A percentile compares a stretch with the other conserved stretches of the same genome.
Evolutionary conservation across 495 filamentous ascomycete species (phyloP).

Genomic region (Evernia prunastri): DNA sequence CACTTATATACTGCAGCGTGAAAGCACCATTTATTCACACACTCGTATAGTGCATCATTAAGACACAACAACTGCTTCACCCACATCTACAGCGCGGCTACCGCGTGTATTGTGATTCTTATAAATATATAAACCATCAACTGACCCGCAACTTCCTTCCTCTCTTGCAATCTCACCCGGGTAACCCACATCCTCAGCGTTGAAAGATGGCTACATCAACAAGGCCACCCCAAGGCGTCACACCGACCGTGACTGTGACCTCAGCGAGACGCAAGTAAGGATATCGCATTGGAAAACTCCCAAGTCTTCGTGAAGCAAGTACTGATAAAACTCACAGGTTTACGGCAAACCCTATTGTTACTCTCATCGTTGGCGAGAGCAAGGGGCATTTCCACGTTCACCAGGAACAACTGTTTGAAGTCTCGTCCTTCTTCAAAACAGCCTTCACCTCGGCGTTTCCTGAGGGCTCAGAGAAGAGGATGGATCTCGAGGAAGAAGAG

Average conservation of each 20-base stretch:
- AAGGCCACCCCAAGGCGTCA: background rate
- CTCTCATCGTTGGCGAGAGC: background rate
- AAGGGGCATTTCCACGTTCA: background rate
- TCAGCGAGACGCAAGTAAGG: slow-evolving; percentile 2
- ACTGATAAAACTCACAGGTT: slow-evolving; percentile 2
- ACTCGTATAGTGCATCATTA: too few species aligned
- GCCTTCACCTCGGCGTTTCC: slow-evolving; percentile 11
- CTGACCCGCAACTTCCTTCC: too few species aligned
- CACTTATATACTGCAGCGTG: too few species aligned
- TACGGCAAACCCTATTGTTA: background rate
- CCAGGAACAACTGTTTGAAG: background rate
- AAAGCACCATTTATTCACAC: too few species aligned
- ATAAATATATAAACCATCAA: too few species aligned
- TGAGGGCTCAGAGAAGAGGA: slow-evolving; percentile 6
- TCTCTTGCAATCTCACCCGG: too few species aligned
- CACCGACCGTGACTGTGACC: background rate
- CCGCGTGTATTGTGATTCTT: too few species aligned
- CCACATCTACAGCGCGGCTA: too few species aligned
- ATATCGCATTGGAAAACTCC: background rate
- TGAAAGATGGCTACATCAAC: background rate
- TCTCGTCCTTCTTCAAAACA: slow-evolving; percentile 8
- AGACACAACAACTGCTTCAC: too few species aligned
- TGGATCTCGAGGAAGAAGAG: slow-evolving; percentile 20
- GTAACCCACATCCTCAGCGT: too few species aligned
- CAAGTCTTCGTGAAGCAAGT: background rate